Base-by-base conservation (phyloP, 805 yeast genomes). In the Wickerhamomyces rabaulensis region DNA sequence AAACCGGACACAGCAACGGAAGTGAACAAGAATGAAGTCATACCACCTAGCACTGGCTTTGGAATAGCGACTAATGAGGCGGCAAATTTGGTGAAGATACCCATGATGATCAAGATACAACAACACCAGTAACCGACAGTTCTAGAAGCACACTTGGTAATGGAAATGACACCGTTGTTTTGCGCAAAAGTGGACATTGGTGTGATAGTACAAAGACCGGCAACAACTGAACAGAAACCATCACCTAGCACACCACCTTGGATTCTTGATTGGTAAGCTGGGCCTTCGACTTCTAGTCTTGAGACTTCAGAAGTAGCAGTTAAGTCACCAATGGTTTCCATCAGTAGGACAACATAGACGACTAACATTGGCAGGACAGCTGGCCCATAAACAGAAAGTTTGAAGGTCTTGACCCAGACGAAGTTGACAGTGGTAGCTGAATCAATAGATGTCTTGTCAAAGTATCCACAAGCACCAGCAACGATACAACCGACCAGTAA, bases 291-390 rank as follows among this genome's bases (percentile, higher is more conserved):
- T 49, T 83, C 88, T 52, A 84, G 70, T 58, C 95, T 74, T 8
- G 96, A 87, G 20, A 90, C 97, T 65, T 90, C 97, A 40, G 88
- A 83, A 27, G 96, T 87, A 36, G 97, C 97, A 35, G 96, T 88
- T 60, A 90, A 81, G 64, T 90, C 97, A 64, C 97, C 97, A 61
- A 90, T 87, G 44, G 95, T 84, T 70, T 90, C 97, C 86, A 89
- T 88, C 75, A 87, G 82, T 56, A 87, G 69, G 26, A 84, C 88
- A 22, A 88, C 73, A 63, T 82, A 90, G 42, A 88, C 85, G 0
- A 95, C 94, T 48, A 90, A 66, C 69, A 87, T 77, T 20, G 97
- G 97, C 43, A 90, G 68, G 4, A 90, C 92, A 8, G 84, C 79
- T 2, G 97, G 96, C 2, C 89, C 97, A 58, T 90, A 87, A 9